phyloP scores from a whole-genome alignment of 306 rosid species.

The Lathyrus tuberosus region DNA sequence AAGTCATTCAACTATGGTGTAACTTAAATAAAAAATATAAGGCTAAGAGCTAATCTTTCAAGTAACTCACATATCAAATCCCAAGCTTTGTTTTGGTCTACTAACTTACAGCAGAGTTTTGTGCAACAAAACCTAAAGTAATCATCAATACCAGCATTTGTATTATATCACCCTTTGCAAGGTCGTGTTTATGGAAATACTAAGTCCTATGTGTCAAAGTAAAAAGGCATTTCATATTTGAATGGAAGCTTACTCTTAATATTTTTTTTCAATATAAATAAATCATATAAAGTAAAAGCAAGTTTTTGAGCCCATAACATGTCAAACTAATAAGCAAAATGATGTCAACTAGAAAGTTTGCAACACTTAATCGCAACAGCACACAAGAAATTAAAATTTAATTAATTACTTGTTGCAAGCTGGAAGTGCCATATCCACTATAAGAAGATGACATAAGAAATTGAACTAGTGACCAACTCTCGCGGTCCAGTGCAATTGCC shows the following conservation, averaged over 20 bases:
- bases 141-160: slow-evolving; percentile 6
- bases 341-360: slow-evolving; percentile 11
- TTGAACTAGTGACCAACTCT: slow-evolving; percentile 98
- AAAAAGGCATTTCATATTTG: slow-evolving; percentile 20
- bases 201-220: slow-evolving; percentile 19
- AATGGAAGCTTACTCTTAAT: neutral
- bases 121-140: slow-evolving; percentile 16
- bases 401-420: slow-evolving; percentile 82
- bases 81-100: slow-evolving; percentile 21
- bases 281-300: slow-evolving; percentile 11
- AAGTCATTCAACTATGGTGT: slow-evolving; percentile 8
- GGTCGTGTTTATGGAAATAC: slow-evolving; percentile 15
- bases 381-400: slow-evolving; percentile 28
- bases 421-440: slow-evolving; percentile 91
- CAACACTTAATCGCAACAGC: slow-evolving; percentile 22
- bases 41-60: slow-evolving; percentile 1
- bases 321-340: slow-evolving; percentile 20
- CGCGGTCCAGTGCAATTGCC: slow-evolving; percentile 90
- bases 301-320: slow-evolving; percentile 15
- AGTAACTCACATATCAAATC: neutral
- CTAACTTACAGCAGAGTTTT: slow-evolving; percentile 10
- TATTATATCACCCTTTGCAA: slow-evolving; percentile 1
- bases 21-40: slow-evolving; percentile 11
- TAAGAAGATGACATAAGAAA: slow-evolving; percentile 93
- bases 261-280: slow-evolving; percentile 20